Base-by-base conservation (phyloP, 306 rosid genomes). In the Quercus gilva region DNA sequence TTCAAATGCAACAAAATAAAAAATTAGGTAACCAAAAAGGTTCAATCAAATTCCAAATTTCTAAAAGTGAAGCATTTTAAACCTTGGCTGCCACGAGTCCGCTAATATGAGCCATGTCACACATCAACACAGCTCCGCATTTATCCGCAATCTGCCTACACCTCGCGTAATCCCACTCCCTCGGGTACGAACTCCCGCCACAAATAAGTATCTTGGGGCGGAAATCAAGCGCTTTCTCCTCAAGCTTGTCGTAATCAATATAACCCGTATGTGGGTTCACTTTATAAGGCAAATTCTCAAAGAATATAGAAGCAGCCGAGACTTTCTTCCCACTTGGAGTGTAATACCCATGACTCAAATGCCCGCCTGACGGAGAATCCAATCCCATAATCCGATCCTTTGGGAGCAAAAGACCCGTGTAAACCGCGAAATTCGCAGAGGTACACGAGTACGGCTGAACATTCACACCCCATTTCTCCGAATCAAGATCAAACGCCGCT, bases 31-130 rank as follows among this genome's bases (percentile, higher is more conserved):
- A 60, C 28, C 31, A 60, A 26, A 83, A 41, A 74, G 33, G 43
- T 15, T 0, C 23, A 10, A 57, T 26, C n/a, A 8, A 73, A 69
- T 9, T 7, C 29, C 33, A 3, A 69, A 76, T 64, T 64, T 35
- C 26, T 25, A 19, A 55, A 76, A 49, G 53, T 29, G 43, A n/a
- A 78, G 35, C 18, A 63, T 21, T 69, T 7, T 82, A 51, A 23
- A 94, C 97, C 96, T 92, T 90, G 41, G 98, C 93, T 0, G 97
- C 93, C 74, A 89, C 94, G 65, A 94, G 92, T 76, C 96, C 98
- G 52, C 98, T 89, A 71, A 94, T 89, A 83, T 94, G 98, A 82
- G 98, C 93, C 93, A 90, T 92, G 77, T 94, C 97, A 82, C 94
- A 94, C 96, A 94, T 90, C 89, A 94, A 81, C 13, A 84, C 76